phyloP scores from a whole-genome alignment of 768 basidiomycete species.

The Bullera alba region DNA sequence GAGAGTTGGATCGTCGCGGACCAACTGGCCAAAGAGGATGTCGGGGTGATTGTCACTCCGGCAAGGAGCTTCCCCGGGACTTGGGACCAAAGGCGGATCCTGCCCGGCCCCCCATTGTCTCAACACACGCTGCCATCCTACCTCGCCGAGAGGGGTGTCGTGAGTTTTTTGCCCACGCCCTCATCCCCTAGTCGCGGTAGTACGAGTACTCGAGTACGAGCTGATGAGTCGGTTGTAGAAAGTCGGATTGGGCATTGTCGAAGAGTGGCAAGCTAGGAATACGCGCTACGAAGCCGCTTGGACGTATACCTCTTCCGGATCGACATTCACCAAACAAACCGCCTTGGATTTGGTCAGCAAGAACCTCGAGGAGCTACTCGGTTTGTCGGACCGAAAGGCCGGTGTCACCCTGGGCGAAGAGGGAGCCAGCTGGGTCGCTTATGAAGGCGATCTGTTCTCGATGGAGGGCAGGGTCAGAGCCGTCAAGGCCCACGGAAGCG shows the following conservation, averaged over 20 bases:
- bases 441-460: constrained; percentile 56
- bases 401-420: not conserved
- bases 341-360: constrained; percentile 55
- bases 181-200: not conserved
- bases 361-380: constrained; percentile 56
- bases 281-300: constrained; percentile 74
- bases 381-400: constrained; percentile 26
- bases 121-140: constrained; percentile 56
- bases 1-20: constrained; percentile 52
- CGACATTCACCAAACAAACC: constrained; percentile 48
- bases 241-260: constrained; percentile 51
- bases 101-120: constrained; percentile 67
- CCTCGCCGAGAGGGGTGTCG: constrained; percentile 63
- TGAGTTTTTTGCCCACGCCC: no score
- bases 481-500: constrained; percentile 50
- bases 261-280: constrained; percentile 67
- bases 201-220: not conserved
- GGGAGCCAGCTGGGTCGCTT: constrained; percentile 37
- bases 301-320: constrained; percentile 54
- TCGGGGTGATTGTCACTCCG: constrained; percentile 66
- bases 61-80: constrained; percentile 61
- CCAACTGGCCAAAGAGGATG: constrained; percentile 59
- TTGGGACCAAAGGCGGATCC: constrained; percentile 63
- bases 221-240: constrained; percentile 12
- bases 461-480: constrained; percentile 52